Conservation (phyloP, 31 red algal genomes). For the Porphyra umbilicalis region DNA sequence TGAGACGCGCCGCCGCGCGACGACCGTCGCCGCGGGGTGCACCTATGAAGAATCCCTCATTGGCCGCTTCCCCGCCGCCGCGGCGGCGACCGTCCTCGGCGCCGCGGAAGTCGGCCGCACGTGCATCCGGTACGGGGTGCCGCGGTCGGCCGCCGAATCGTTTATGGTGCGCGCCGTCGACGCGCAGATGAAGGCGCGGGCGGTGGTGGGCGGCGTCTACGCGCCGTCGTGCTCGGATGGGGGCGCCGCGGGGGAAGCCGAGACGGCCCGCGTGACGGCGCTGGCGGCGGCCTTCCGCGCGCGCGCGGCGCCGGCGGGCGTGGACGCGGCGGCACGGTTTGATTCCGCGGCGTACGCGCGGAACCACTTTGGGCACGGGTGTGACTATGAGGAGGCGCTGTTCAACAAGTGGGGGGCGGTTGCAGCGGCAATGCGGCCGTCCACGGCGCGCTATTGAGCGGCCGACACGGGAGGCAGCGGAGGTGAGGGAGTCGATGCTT, state of each 20-base stretch:
- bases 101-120: conserved; percentile 19
- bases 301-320: conserved; percentile 2
- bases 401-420: conserved; percentile 28
- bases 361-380: conserved; percentile 20
- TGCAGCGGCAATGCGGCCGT: conserved; percentile 25
- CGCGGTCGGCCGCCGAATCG: conserved; percentile 5
- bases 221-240: conserved; percentile 43
- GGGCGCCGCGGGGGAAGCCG: conserved; percentile 17
- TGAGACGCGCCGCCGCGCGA: conserved; percentile 42
- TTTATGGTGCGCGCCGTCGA: conserved; percentile 60
- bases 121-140: conserved; percentile 25
- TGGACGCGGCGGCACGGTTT: conserved; percentile 12
- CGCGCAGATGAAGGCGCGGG: conserved; percentile 17
- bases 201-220: conserved; percentile 40
- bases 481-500: too few species aligned
- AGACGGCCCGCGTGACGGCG: conserved; percentile 26
- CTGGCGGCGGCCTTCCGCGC: conserved; percentile 31
- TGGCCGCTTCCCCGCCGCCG: conserved; percentile 7
- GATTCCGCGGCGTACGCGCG: conserved; percentile 32
- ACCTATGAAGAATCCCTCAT: conserved; percentile 50
- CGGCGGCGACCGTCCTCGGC: conserved; percentile 11
- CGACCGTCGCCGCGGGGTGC: conserved; percentile 36
- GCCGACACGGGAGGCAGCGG: too few species aligned
- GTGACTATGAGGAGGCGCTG: conserved; percentile 46
- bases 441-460: background rate